These are phyloP conservation scores for Sclerospora graminicola DNA, from an alignment of 352 stramenopile genomes.

Conservation along the genomic window DNA sequence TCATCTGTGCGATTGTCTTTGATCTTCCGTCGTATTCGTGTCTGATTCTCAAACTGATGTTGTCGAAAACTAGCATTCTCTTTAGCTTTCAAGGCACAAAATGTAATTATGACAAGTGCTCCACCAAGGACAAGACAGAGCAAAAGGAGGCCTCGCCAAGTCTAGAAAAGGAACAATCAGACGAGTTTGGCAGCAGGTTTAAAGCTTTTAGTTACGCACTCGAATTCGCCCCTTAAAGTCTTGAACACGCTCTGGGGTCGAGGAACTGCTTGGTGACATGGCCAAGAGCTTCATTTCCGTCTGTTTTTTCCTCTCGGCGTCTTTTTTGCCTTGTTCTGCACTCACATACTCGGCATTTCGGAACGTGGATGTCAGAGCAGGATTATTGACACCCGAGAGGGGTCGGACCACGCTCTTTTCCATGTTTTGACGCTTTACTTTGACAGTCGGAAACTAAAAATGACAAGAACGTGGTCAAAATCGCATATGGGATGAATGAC, in stretches of 20 bases:
- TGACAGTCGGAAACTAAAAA: conserved; percentile 16
- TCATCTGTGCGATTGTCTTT: conserved; percentile 23
- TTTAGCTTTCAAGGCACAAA: conserved; percentile 19
- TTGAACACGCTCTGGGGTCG: conserved; percentile 21
- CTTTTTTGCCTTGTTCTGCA: conserved; percentile 7
- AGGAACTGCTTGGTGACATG: conserved; percentile 22
- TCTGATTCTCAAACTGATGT: conserved; percentile 17
- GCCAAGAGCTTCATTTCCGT: conserved; percentile 61
- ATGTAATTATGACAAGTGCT: conserved; percentile 34
- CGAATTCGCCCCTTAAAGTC: conserved; percentile 60
- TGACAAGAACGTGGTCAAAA: too few relatives aligned
- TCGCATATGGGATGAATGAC: too few relatives aligned
- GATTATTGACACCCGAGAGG: too few relatives aligned
- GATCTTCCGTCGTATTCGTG: conserved; percentile 26
- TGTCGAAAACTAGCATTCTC: conserved; percentile 6
- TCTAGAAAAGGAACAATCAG: conserved; percentile 1
- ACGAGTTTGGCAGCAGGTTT: too few relatives aligned
- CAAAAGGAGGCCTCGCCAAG: conserved; percentile 42
- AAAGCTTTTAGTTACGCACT: conserved; percentile 6
- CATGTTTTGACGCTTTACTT: neutral
- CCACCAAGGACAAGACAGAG: conserved; percentile 30
- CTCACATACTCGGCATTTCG: conserved; percentile 18
- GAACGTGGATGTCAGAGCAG: conserved; percentile 6
- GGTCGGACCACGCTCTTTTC: too few relatives aligned
- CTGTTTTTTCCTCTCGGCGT: conserved; percentile 12